Base-by-base conservation (phyloP, 1,139 yeast genomes). In the Pichia sp. region DNA sequence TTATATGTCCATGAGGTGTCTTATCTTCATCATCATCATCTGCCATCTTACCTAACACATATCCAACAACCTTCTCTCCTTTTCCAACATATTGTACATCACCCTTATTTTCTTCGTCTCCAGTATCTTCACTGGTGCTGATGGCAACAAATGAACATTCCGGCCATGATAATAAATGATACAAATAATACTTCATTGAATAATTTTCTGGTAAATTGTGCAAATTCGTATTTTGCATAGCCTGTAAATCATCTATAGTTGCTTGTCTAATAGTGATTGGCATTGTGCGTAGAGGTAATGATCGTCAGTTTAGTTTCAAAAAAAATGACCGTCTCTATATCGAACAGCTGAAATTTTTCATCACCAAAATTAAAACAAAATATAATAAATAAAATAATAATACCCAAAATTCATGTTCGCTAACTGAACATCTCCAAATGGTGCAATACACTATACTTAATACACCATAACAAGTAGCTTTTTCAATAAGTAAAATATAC, bases 131-230 rank as follows among this genome's bases (percentile, higher is more conserved):
- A 7, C 72, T 77, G 2, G 76, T 80, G 1, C 94, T 86, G 1
- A 94, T 84, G 24, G 98, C 98, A 34, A 92, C 98, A 70, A 83
- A 92, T 44, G 96, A 87, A 8, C 95, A 95, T 65, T 92, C 96
- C 2, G 99, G 98, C 98, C 98, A 92, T 39, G 97, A 84, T 49
- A 90, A 71, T 20, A 89, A 77, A 66, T 92, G 99, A 66, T 92
- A 92, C 76, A 94, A 77, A 67, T 90, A 92, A 68, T 90, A 92
- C 68, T 90, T 90, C 68, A 90, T 72, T 57, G 85, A 85, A 64
- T 92, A 92, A 68, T 92, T 92, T 66, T 92, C 99, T 5, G 99
- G 98, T 56, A 92, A 73, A 61, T 92, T 92, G 57, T 85, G 87
- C 65, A 92, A 72, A 64, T 92, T 92, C 55, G 96, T 95, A 72